phyloP scores from a whole-genome alignment of 2,329 filamentous ascomycete genomes.

The Phialemoniopsis sp. region DNA sequence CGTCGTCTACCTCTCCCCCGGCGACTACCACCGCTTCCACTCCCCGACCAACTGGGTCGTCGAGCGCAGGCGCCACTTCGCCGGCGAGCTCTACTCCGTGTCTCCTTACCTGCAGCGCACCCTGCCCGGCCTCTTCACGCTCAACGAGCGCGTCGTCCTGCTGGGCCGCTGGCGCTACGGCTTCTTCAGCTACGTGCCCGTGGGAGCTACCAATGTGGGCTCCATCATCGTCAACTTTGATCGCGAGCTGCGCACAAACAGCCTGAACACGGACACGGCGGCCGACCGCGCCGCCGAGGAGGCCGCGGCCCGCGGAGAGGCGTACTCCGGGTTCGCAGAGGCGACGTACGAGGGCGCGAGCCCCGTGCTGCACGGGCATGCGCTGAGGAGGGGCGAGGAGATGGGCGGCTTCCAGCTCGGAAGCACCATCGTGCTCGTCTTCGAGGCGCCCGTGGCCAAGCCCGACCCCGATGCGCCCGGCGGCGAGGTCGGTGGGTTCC shows the following conservation, averaged over 20 bases:
- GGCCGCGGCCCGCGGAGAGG: constrained; percentile 70
- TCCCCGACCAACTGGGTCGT: constrained; percentile 94
- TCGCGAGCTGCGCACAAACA: constrained; percentile 88
- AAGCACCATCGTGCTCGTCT: constrained; percentile 91
- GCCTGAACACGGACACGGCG: constrained; percentile 84
- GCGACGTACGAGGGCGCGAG: constrained; percentile 82
- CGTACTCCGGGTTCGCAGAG: constrained; percentile 87
- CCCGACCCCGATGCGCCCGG: constrained; percentile 41
- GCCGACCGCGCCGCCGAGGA: constrained; percentile 82
- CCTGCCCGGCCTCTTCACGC: constrained; percentile 87
- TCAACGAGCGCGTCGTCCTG: constrained; percentile 93
- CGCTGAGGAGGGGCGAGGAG: constrained; percentile 83
- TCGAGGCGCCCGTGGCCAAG: constrained; percentile 80
- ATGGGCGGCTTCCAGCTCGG: constrained; percentile 98
- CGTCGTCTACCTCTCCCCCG: constrained; percentile 93
- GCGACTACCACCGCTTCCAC: constrained; percentile 98
- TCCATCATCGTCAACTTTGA: constrained; percentile 98
- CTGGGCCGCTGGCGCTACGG: constrained; percentile 94
- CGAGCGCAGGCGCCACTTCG: constrained; percentile 91
- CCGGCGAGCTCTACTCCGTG: constrained; percentile 91
- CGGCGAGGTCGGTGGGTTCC: constrained; percentile 63
- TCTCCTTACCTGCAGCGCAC: constrained; percentile 92
- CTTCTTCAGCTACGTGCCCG: constrained; percentile 94
- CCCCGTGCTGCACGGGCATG: constrained; percentile 73
- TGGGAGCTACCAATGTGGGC: constrained; percentile 95